Evolutionary conservation across 2,329 filamentous ascomycete species (phyloP).

Genomic region (Epichloe hybrida): DNA sequence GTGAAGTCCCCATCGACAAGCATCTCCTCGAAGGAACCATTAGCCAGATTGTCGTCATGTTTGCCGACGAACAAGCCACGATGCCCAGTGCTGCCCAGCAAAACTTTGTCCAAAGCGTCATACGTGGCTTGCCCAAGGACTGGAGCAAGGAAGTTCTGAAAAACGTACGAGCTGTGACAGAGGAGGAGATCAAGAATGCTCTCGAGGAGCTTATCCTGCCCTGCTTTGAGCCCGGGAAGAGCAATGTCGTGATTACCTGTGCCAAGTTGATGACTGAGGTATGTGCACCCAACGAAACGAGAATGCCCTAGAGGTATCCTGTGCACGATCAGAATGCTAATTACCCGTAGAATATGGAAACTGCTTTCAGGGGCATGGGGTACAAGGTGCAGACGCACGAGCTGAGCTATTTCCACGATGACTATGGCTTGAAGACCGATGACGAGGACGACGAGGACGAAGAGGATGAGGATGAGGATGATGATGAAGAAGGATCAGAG

Average conservation of each 20-base stretch:
- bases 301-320: constrained; percentile 5
- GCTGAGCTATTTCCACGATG: constrained; percentile 72
- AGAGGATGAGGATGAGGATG: constrained; percentile 15
- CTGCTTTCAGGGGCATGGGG: constrained; percentile 58
- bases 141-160: constrained; percentile 67
- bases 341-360: constrained; percentile 45
- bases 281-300: constrained; percentile 20
- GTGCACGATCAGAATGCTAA: constrained; percentile 27
- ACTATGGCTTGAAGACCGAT: constrained; percentile 66
- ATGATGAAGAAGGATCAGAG: constrained; percentile 9
- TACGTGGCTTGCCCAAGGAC: constrained; percentile 60
- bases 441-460: constrained; percentile 43
- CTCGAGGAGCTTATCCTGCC: constrained; percentile 65
- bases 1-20: constrained; percentile 58
- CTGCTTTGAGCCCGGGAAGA: constrained; percentile 64
- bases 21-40: constrained; percentile 82
- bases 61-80: constrained; percentile 80
- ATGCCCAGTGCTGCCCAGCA: constrained; percentile 70
- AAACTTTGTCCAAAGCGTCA: constrained; percentile 71
- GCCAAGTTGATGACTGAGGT: constrained; percentile 76
- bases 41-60: constrained; percentile 71
- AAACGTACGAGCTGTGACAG: constrained; percentile 60
- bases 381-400: constrained; percentile 67
- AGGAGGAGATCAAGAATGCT: constrained; percentile 61
- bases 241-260: constrained; percentile 82